Base-by-base conservation (phyloP, 2,329 filamentous ascomycete species). In the Coniochaeta sp. region DNA sequence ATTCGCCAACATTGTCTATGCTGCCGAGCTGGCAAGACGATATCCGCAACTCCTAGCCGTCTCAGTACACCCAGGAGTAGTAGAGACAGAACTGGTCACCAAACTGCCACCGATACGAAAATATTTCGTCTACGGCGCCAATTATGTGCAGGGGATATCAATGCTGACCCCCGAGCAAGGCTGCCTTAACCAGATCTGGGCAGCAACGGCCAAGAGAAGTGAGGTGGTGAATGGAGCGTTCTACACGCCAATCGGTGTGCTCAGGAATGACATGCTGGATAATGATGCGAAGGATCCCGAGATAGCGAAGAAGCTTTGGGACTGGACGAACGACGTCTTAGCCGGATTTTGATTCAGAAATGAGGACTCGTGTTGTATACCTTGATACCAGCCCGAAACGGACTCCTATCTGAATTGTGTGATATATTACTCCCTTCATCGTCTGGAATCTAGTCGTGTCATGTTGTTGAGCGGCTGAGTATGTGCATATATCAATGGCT, bases 1-100 rank as follows among this genome's bases (percentile, higher is more conserved):
- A 66, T 74, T 79, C 8, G 76, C 73, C 59, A 79, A 79, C 59
- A 68, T 79, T 24, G 68, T 79, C 47, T 75, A 78, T 64, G 64
- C 72, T 14, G 47, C 47, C 6, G 47, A 52, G 47, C 47, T 52
- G 14, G 47, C n/a, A 72, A 68, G 62, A 71, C 68, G 7, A 61
- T 78, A 55, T 63, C 75, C 59, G 40, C 72, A 76, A 64, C 74
- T 78, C 61, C 75, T 73, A 71, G 62, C 66, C 16, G 66, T 72
- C n/a, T 66, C 67, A 24, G 70, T 77, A 50, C 74, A 77, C 64
- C 76, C 76, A 6, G 75, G 76, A n/a, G 24, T 76, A 11, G 72
- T 77, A 0, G 67, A 73, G 36, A 74, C 68, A 40, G 68, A 70
- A 40, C 56, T 73, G 28, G 57, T 38, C 2, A 36, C 19, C 2